A percentile compares a stretch with the other conserved stretches of the same genome.
Conservation (phyloP, 2,329 filamentous ascomycete genomes). For the Cadophora gregata region DNA sequence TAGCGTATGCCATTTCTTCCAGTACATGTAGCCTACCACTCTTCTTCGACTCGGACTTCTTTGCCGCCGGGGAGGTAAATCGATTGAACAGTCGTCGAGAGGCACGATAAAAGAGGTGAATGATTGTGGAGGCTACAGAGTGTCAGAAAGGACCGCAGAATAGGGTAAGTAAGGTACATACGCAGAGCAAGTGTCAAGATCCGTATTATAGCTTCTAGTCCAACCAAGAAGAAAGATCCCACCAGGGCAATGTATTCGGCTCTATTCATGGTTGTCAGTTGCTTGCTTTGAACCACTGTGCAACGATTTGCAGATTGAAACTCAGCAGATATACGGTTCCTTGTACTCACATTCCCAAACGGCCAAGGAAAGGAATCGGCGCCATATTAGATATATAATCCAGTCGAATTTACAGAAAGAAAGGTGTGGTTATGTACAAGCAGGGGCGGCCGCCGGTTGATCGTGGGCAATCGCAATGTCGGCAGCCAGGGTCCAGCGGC, state of each 20-base stretch:
- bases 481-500: neutral
- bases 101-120: slow-evolving; percentile 80
- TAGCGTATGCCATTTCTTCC: slow-evolving; percentile 62
- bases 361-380: slow-evolving; percentile 50
- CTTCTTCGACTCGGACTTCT: slow-evolving; percentile 69
- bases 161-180: slow-evolving; percentile 51
- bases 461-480: slow-evolving; percentile 7
- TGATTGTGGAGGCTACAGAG: slow-evolving; percentile 72
- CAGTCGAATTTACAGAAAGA: slow-evolving; percentile 19
- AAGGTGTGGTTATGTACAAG: slow-evolving; percentile 23
- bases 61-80: slow-evolving; percentile 73
- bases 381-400: slow-evolving; percentile 38
- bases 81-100: slow-evolving; percentile 85
- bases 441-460: neutral
- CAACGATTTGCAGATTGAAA: neutral
- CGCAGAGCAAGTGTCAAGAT: slow-evolving; percentile 87
- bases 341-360: slow-evolving; percentile 47
- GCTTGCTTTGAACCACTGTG: neutral
- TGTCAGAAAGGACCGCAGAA: slow-evolving; percentile 20
- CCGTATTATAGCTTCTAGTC: slow-evolving; percentile 82
- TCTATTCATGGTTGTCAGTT: slow-evolving; percentile 50
- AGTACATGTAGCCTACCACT: slow-evolving; percentile 66
- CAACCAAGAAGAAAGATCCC: slow-evolving; percentile 81
- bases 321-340: slow-evolving; percentile 7
- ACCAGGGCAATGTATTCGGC: slow-evolving; percentile 88